Base-by-base conservation (phyloP, 805 yeast species). In the Candida chauliodis region DNA sequence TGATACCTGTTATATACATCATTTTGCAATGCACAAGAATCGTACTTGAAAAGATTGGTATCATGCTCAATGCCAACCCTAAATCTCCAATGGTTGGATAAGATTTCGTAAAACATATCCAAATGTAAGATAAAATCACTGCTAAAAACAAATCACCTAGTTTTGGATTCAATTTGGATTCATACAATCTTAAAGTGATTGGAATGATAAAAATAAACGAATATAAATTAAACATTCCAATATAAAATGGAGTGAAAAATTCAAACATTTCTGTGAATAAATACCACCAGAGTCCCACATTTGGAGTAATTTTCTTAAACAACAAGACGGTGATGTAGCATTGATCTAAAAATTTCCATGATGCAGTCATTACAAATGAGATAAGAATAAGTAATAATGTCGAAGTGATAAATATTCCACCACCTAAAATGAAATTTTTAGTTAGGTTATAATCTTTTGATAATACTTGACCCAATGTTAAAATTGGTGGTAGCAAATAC, bases 201-300 rank as follows among this genome's bases (percentile, higher is more conserved):
- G 98, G 98, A 2, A 84, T 43, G 3, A 81, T 69, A 56, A 85
- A 84, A 2, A 81, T 63, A 14, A 79, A 66, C 11, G 79, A 61
- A 60, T 81, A 88, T 32, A 90, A 52, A 52, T 89, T 90, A 77
- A 90, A 93, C 15, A 89, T 81, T 8, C 88, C 80, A 27, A 81
- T 64, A 68, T 85, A 93, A 53, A 93, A 89, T 15, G 86, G 79
- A 20, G 82, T 74, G 70, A 91, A 93, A 55, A 80, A 84, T 39
- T 84, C 93, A 62, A 93, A 93, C 78, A 93, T 85, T 60, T 93
- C 99, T 29, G 91, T 84, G 68, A 93, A 93, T 51, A 90, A 80
- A 65, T 93, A 93, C 99, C 99, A 93, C 99, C 99, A 93, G 15
- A 93, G 67, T 0, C 99, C 99, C 47, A 93, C 59, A 60, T 93